A percentile compares a stretch with the other conserved stretches of the same genome.
Evolutionary conservation across 768 basidiomycete genomes (phyloP).

Genomic region (Mycena pura): DNA sequence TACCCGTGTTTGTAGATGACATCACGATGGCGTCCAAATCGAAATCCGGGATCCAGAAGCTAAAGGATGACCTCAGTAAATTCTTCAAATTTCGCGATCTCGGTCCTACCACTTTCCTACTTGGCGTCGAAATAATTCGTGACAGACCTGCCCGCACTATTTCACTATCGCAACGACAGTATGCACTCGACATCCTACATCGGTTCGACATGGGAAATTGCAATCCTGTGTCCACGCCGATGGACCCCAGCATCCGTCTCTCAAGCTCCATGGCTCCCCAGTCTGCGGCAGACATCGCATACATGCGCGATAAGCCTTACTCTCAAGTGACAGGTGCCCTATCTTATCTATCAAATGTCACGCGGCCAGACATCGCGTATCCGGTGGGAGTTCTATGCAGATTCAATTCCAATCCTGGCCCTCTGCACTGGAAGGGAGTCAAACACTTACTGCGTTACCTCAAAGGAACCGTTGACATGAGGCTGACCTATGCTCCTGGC

Average conservation of each 20-base stretch:
- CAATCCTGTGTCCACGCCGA: neutral
- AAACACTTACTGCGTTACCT: neutral
- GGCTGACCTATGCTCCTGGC: neutral
- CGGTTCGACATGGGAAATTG: neutral
- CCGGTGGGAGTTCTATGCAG: slow-evolving; percentile 28
- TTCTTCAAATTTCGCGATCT: slow-evolving; percentile 38
- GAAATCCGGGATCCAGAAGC: slow-evolving; percentile 10
- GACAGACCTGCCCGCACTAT: slow-evolving; percentile 28
- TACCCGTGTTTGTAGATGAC: slow-evolving; percentile 41
- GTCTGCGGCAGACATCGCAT: neutral
- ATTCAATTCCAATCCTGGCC: slow-evolving; percentile 17
- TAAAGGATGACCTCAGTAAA: slow-evolving; percentile 31
- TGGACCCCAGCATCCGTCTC: neutral
- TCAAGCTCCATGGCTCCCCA: neutral
- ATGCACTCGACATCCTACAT: slow-evolving; percentile 18
- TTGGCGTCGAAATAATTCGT: slow-evolving; percentile 40
- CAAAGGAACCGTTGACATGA: neutral
- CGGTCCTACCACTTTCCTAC: slow-evolving; percentile 32
- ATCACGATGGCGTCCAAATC: slow-evolving; percentile 36
- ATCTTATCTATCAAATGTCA: slow-evolving; percentile 2
- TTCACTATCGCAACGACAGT: slow-evolving; percentile 34
- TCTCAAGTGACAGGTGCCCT: neutral
- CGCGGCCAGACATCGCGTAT: slow-evolving; percentile 39
- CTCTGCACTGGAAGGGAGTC: neutral
- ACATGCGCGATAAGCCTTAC: neutral